Evolutionary conservation across 2,329 filamentous ascomycete species (phyloP).

Genomic region (Chrysoporthe cubensis): DNA sequence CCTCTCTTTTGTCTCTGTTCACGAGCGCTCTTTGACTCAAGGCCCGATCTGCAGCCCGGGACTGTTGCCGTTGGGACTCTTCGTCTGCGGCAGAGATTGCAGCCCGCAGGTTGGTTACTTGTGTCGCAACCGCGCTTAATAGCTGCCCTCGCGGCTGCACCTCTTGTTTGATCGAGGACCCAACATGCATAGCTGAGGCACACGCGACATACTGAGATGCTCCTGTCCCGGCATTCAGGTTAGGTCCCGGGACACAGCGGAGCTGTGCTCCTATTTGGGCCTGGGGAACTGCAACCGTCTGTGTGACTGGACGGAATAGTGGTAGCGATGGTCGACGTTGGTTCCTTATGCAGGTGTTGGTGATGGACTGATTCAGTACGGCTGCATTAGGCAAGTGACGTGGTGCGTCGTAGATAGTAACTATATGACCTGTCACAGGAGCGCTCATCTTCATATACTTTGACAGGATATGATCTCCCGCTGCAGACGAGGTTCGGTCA

Average conservation of each 20-base stretch:
- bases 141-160: background rate
- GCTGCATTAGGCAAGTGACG: background rate
- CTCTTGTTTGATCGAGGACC: background rate
- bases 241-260: background rate
- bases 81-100: background rate
- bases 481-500: background rate
- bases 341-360: background rate
- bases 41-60: background rate
- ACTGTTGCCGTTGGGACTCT: background rate
- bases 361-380: background rate
- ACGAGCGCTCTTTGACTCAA: background rate
- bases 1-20: background rate
- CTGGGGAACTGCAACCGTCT: background rate
- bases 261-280: background rate
- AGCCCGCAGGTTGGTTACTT: too few relatives aligned
- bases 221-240: background rate
- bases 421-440: background rate
- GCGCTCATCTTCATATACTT: background rate
- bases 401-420: background rate
- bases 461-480: background rate
- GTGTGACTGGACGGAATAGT: background rate
- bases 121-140: slow-evolving; percentile 1
- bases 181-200: background rate
- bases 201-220: background rate
- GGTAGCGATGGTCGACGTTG: background rate